Conservation (phyloP, 306 rosid species). For the Hippophae rhamnoides region DNA sequence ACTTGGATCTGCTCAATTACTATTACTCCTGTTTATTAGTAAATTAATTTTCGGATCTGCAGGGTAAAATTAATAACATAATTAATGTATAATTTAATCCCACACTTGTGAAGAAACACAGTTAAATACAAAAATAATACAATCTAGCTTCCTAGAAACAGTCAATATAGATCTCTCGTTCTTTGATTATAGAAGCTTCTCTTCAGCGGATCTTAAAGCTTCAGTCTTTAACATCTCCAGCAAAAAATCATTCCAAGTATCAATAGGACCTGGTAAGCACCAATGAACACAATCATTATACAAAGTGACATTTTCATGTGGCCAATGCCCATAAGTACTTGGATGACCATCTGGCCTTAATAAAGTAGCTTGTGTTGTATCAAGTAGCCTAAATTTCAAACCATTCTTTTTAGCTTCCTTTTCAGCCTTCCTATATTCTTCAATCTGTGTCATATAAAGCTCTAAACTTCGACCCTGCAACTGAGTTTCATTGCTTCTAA, state of each 20-base stretch:
- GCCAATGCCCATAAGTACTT: slow-evolving; percentile 76
- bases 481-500: slow-evolving; percentile 49
- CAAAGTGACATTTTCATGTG: slow-evolving; percentile 54
- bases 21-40: no score
- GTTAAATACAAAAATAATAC: background rate
- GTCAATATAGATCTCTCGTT: no score
- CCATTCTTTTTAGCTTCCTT: slow-evolving; percentile 49
- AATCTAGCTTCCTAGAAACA: slow-evolving; percentile 11
- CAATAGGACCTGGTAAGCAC: slow-evolving; percentile 89
- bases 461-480: slow-evolving; percentile 51
- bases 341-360: slow-evolving; percentile 96
- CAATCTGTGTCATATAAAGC: slow-evolving; percentile 70
- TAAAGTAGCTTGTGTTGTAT: slow-evolving; percentile 50
- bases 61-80: no score
- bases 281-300: slow-evolving; percentile 89
- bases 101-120: background rate
- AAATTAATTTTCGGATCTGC: no score
- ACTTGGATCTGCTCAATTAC: no score
- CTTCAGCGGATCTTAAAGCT: slow-evolving; percentile 51
- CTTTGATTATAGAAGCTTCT: slow-evolving; percentile 18
- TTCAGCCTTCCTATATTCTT: slow-evolving; percentile 57
- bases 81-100: no score
- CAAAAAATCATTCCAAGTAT: slow-evolving; percentile 67
- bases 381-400: slow-evolving; percentile 49
- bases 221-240: slow-evolving; percentile 76